Conservation (phyloP, 768 basidiomycete species). For the Crucibulum laeve region DNA sequence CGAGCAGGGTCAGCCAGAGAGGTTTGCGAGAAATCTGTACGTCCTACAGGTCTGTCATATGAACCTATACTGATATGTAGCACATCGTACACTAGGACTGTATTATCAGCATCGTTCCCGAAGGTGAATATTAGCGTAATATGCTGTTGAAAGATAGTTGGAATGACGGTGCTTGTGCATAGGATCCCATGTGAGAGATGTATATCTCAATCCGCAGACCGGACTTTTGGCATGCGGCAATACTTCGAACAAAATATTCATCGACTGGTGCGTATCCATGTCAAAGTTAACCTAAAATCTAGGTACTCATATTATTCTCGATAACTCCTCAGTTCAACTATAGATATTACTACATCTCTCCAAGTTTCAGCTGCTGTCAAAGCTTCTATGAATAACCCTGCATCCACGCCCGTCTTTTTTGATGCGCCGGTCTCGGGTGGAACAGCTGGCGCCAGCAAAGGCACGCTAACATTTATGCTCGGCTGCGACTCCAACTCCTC, state of each 20-base stretch:
- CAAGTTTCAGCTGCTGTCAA: conserved; percentile 24
- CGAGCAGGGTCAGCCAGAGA: conserved; percentile 24
- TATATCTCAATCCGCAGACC: conserved; percentile 26
- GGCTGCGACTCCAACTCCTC: conserved; percentile 27
- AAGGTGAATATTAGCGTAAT: conserved; percentile 21
- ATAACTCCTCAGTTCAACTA: conserved; percentile 30
- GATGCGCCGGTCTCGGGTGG: conserved; percentile 41
- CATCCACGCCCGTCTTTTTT: conserved; percentile 22
- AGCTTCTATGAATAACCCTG: conserved; percentile 10
- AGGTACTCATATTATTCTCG: background rate
- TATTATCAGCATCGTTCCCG: conserved; percentile 36
- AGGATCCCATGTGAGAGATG: conserved; percentile 34
- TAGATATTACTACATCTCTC: conserved; percentile 32
- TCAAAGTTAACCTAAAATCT: background rate
- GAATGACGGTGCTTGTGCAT: background rate
- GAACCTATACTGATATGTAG: background rate
- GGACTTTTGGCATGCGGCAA: conserved; percentile 29
- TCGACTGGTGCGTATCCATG: conserved; percentile 29
- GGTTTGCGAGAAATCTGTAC: conserved; percentile 31
- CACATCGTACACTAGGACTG: conserved; percentile 22
- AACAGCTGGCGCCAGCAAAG: conserved; percentile 32
- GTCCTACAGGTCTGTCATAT: conserved; percentile 7
- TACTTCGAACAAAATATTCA: conserved; percentile 33
- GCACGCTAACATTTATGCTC: conserved; percentile 35
- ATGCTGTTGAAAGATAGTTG: background rate